Evolutionary conservation across 352 stramenopile species (phyloP).

Genomic region (Phytophthora parvispora): DNA sequence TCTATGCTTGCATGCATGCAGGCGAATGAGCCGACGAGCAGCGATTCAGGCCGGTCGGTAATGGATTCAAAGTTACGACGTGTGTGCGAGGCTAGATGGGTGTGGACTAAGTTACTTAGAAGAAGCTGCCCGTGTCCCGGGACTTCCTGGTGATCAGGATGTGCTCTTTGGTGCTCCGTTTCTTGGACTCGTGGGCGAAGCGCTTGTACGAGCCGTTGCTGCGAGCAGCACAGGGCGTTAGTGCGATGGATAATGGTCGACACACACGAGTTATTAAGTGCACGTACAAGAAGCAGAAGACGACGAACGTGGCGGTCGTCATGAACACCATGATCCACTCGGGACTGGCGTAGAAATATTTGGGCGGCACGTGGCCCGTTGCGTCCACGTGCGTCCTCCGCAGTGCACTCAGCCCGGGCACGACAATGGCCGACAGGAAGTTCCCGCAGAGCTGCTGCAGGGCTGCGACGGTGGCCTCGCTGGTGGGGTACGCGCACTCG

Average conservation of each 20-base stretch:
- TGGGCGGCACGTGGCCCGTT: constrained; percentile 37
- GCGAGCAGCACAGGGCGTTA: constrained; percentile 38
- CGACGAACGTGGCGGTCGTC: constrained; percentile 47
- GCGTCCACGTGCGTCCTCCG: constrained; percentile 43
- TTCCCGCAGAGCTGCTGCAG: constrained; percentile 85
- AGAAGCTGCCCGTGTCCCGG: constrained; percentile 26
- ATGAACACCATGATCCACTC: constrained; percentile 66
- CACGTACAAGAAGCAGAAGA: constrained; percentile 73
- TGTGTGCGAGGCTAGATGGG: too few species aligned
- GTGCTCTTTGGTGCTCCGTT: constrained; percentile 9
- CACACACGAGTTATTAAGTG: too few species aligned
- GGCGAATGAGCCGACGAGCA: background rate
- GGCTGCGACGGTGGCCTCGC: constrained; percentile 77
- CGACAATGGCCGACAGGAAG: constrained; percentile 71
- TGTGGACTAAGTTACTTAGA: constrained; percentile 4
- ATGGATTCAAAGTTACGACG: background rate
- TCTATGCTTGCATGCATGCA: background rate
- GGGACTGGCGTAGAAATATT: constrained; percentile 60
- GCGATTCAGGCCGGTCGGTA: too few species aligned
- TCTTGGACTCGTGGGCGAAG: constrained; percentile 44
- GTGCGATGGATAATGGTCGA: constrained; percentile 43
- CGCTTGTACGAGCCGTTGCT: constrained; percentile 74
- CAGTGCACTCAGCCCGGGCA: constrained; percentile 61
- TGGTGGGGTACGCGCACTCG: constrained; percentile 81
- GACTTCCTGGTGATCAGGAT: constrained; percentile 17